Percentiles rank a stretch among this genome's conserved stretches.
These are phyloP conservation scores for Ophiostoma ulmi DNA, from an alignment of 2,329 filamentous ascomycete genomes.

Conservation along the genomic window DNA sequence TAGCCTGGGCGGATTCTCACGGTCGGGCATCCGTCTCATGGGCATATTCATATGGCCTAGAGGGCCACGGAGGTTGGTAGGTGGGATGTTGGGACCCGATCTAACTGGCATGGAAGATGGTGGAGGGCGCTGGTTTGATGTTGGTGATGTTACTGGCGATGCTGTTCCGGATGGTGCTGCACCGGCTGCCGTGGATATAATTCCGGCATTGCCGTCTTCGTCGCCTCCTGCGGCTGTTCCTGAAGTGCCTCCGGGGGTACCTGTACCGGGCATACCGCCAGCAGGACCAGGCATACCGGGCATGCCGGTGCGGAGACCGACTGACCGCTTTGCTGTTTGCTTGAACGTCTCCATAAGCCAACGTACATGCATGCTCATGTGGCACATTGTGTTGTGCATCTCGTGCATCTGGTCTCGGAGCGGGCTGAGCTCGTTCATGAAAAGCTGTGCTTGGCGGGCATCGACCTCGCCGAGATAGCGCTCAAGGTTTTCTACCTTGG, in stretches of 20 bases:
- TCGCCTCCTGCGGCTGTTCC: neutral
- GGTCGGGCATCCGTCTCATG: slow-evolving; percentile 24
- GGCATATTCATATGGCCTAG: slow-evolving; percentile 15
- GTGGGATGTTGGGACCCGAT: neutral
- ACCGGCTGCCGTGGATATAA: neutral
- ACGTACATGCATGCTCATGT: slow-evolving; percentile 55
- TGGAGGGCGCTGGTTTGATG: neutral
- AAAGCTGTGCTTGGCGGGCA: slow-evolving; percentile 55
- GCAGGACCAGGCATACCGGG: neutral
- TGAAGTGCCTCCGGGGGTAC: neutral
- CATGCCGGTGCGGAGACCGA: slow-evolving; percentile 18
- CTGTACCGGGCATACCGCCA: neutral
- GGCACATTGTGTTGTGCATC: slow-evolving; percentile 52
- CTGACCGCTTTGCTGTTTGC: slow-evolving; percentile 25
- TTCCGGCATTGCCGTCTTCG: neutral
- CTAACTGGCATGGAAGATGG: neutral
- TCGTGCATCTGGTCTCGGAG: slow-evolving; percentile 60
- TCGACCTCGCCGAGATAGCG: slow-evolving; percentile 55
- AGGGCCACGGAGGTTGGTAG: neutral
- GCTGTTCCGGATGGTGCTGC: neutral
- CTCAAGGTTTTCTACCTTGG: slow-evolving; percentile 52
- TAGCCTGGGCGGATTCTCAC: slow-evolving; percentile 27
- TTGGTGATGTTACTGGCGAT: neutral
- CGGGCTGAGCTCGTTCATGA: slow-evolving; percentile 57
- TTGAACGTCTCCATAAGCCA: slow-evolving; percentile 45